Base-by-base conservation (phyloP, 2,329 filamentous ascomycete species). In the Aspergillus sojae region DNA sequence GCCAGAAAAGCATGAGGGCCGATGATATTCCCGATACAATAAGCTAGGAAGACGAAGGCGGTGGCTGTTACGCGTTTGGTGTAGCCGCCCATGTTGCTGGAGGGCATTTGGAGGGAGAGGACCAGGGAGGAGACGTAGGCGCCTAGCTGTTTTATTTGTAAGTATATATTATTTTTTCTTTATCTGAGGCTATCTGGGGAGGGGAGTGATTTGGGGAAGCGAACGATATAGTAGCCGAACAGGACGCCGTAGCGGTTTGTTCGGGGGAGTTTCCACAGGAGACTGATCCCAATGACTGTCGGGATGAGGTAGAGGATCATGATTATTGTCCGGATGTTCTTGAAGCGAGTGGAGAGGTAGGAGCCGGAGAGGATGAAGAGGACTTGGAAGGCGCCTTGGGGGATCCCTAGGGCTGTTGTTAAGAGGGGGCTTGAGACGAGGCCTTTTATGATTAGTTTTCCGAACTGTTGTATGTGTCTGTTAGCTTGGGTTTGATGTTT, bases 321-420 rank as follows among this genome's bases (percentile, higher is more conserved):
- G 59, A 86, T 78, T 26, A 78, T 74, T 0, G 85, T 87, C 4
- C 85, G 79, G 3, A 77, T 73, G 55, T 87, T 85, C 58, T 77
- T 79, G 64, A 85, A 77, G n/a, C 75, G 78, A 3, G 83, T 82
- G 0, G 86, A 84, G 2, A 85, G 70, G 57, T 77, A 87, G 1
- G 84, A 81, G 2, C 85, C 85, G 0, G 79, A 78, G 11, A 87
- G 78, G 41, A 88, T 82, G 50, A 65, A 74, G n/a, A 85, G 71
- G 3, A 85, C 78, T 60, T 85, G 84, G 67, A 84, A 86, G 1
- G 78, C 82, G 5, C 85, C 85, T 50, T 82, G 80, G 0, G 85
- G 86, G 36, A 88, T 87, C 0, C 84, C 85, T 4, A 85, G 78
- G 0, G 81, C 82, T 0, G 84, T 85, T 0, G 85, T 86, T 9